Evolutionary conservation across 257 asterid genomes (phyloP).

Genomic region (Agastache rugosa): DNA sequence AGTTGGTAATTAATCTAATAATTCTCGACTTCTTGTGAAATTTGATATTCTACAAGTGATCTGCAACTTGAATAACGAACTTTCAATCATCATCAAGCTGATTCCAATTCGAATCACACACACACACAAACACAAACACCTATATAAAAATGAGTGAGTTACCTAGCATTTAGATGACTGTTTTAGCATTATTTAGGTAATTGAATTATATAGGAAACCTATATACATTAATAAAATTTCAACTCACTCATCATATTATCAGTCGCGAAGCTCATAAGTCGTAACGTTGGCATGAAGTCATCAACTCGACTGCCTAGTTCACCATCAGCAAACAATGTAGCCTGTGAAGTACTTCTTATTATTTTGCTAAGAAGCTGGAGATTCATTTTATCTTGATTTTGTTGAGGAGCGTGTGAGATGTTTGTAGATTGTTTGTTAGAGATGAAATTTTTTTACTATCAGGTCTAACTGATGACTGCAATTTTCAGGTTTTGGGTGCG

Average conservation of each 20-base stretch:
- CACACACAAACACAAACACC: too few species aligned
- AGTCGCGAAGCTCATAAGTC: not conserved
- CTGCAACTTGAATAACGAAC: not conserved
- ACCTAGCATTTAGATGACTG: not conserved
- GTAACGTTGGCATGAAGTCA: not conserved
- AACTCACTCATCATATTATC: not conserved
- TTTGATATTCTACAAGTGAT: not conserved
- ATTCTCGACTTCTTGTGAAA: not conserved
- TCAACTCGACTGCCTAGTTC: not conserved
- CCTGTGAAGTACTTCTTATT: slow-evolving; percentile 1
- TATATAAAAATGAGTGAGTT: not conserved
- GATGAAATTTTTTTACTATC: not conserved
- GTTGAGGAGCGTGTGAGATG: not conserved
- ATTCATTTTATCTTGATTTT: not conserved
- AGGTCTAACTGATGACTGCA: slow-evolving; percentile 2
- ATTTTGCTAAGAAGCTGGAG: not conserved
- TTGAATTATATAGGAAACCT: not conserved
- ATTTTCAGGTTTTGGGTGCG: slow-evolving; percentile 88
- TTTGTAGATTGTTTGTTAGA: not conserved
- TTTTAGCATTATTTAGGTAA: not conserved
- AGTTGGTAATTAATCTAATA: not conserved
- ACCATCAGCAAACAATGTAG: not conserved
- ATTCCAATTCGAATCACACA: not conserved
- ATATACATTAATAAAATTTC: not conserved
- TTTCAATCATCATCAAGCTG: not conserved